These are phyloP conservation scores for Daedaleopsis nitida DNA, from an alignment of 768 basidiomycete species.

Conservation along the genomic window DNA sequence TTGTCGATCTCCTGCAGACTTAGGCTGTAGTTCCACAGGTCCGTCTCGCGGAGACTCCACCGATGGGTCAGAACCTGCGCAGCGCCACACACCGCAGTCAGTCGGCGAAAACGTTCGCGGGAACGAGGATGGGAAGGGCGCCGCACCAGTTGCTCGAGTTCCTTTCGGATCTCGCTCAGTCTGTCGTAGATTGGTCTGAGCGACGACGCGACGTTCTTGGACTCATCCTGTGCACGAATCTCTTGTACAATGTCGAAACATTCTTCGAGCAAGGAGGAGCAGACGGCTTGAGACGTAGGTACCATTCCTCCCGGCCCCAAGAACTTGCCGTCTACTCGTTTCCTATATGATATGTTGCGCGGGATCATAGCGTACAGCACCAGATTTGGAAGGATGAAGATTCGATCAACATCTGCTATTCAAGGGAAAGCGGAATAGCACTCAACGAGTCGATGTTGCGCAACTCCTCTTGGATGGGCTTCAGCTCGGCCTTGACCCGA, in stretches of 20 bases:
- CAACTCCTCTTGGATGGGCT: slow-evolving; percentile 88
- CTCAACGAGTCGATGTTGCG: slow-evolving; percentile 96
- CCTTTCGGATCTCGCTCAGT: slow-evolving; percentile 78
- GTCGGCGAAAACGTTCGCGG: background rate
- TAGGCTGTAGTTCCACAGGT: slow-evolving; percentile 90
- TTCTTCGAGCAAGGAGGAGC: slow-evolving; percentile 91
- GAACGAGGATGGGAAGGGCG: background rate
- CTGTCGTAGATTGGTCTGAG: slow-evolving; percentile 94
- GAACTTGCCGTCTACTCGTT: slow-evolving; percentile 96
- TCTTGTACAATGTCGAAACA: slow-evolving; percentile 96
- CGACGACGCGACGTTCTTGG: slow-evolving; percentile 80
- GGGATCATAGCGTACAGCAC: background rate
- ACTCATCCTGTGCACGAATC: slow-evolving; percentile 91
- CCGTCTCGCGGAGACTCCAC: slow-evolving; percentile 95
- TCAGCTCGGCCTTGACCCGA: slow-evolving; percentile 58
- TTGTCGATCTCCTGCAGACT: slow-evolving; percentile 95
- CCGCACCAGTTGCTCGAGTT: slow-evolving; percentile 83
- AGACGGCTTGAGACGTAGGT: slow-evolving; percentile 88
- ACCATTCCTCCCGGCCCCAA: slow-evolving; percentile 88
- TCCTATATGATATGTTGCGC: slow-evolving; percentile 42
- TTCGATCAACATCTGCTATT: background rate
- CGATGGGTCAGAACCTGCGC: slow-evolving; percentile 74
- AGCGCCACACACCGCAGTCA: background rate
- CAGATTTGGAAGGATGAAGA: background rate
- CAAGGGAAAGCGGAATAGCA: slow-evolving; percentile 32